A percentile compares a stretch with the other conserved stretches of the same genome.
Evolutionary conservation across 257 asterid species (phyloP).

Genomic region (Coffea eugenioides): DNA sequence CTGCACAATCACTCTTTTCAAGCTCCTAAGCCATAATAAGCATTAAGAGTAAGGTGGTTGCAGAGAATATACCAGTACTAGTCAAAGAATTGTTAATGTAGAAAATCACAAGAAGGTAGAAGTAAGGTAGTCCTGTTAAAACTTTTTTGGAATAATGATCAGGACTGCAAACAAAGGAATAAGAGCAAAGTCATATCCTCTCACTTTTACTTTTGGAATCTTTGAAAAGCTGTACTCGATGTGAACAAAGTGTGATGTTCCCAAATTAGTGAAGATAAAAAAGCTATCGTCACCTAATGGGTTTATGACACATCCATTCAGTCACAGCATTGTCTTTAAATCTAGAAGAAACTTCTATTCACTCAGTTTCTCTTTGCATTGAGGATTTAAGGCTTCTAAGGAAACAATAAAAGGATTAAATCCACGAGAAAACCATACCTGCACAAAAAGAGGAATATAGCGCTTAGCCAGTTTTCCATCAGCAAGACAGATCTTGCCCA

Average conservation of each 20-base stretch:
- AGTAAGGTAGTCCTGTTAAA: not conserved
- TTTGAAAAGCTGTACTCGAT: not conserved
- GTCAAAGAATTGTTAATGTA: not conserved
- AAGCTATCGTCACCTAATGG: not conserved
- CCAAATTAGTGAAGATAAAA: not conserved
- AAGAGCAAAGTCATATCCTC: not conserved
- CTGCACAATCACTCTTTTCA: conserved; percentile 79
- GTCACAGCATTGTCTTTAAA: not conserved
- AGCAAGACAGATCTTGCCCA: conserved; percentile 94
- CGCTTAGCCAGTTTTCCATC: conserved; percentile 91
- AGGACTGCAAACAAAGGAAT: not conserved
- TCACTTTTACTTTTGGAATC: not conserved
- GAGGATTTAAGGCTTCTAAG: not conserved
- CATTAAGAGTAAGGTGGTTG: not conserved
- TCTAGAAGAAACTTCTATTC: not conserved
- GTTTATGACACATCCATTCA: no score
- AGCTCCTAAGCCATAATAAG: conserved; percentile 59
- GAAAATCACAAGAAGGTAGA: not conserved
- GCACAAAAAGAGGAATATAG: conserved; percentile 91
- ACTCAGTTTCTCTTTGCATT: not conserved
- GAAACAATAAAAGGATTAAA: not conserved
- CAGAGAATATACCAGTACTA: not conserved
- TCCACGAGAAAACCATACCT: conserved; percentile 46
- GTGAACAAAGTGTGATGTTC: not conserved
- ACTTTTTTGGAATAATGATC: not conserved